Evolutionary conservation across 768 basidiomycete species (phyloP), one percentile per base, ranked within the genome.

Genomic region (Austroboletus festivus): DNA sequence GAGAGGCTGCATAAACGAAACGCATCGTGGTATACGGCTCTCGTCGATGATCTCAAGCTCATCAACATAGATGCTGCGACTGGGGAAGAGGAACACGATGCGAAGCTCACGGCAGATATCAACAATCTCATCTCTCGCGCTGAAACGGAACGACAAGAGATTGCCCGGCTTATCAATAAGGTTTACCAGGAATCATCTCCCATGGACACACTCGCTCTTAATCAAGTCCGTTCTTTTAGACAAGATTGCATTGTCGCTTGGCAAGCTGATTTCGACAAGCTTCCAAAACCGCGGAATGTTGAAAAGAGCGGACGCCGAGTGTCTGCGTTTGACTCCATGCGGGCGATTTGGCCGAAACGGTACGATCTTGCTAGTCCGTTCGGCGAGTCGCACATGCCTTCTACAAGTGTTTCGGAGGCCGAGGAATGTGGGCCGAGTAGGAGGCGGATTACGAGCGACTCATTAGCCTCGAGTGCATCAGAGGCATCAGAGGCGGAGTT

Each of bases 171-270:
- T 40, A 83, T 96, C 45, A 86, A 92, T 51, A 71, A 76, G 45
- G 81, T 91, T 21, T 96, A 97, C 67, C 79, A 79, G 58, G 84
- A 91, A 49, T 86, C 92, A 0, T 58, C 80, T 1, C 81, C 91
- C 43, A 87, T 80, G 18, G 93, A 96, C 61, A 94, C 93, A 0
- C 77, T 95, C 37, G 89, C 86, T 31, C 76, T 94, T 43, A 97
- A 93, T 52, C 81, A 81, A 56, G 87, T 93, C 5, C 83, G 93
- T 41, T 83, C 88, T 1, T 84, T 83, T 51, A 78, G 93, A 39
- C 95, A 97, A 70, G 92, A 95, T 58, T 87, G 86, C 64, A 91
- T 95, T 40, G 91, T 95, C 15, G 89, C 88, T n/a, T 97, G 94
- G 90, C 93, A 99, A 66, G 81, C 81, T 52, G 93, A 97, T 62